Base-by-base conservation (phyloP, 306 rosid genomes). In the Vachellia pachyceras region DNA sequence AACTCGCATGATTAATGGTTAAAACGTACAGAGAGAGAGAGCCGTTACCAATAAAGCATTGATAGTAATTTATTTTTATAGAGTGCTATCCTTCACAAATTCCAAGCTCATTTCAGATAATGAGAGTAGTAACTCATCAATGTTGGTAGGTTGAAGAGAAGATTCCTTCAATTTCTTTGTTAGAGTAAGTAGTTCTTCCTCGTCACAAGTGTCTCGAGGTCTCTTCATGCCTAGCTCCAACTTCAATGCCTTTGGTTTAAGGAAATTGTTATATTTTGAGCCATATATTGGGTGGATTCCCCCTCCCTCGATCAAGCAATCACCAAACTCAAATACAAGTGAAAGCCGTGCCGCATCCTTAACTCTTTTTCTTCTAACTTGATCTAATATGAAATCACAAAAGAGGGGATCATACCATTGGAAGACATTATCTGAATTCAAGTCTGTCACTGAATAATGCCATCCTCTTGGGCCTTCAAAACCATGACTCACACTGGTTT, bases 371-470 rank as follows among this genome's bases (percentile, higher is more conserved):
- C 41, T 25, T 71, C 58, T 14, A 46, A 46, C 12, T 13, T 29
- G 1, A n/a, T 29, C 60, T 29, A 71, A 1, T 46, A 71, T 46
- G 23, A 23, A 7, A 3, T 74, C 84, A 74, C 29, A 81, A 22
- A 14, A 52, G 50, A 65, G 71, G 63, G 85, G 83, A 81, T 85
- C 88, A 50, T 81, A 81, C 85, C 85, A 85, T 7, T 40, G 50
- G 25, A 20, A 52, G 25, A 41, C 55, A 22, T 55, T 5, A 40
- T 41, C 55, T 1, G 69, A 75, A 58, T 57, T 58, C 23, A 57
- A 75, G 7, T 40, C 10, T 7, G 3, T 40, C 41, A 25, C 1
- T 3, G 41, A 46, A 71, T 45, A 46, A 75, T 71, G 58, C 75
- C 75, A 71, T 14, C 40, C 58, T 23, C 41, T 25, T 25, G 75